phyloP scores from a whole-genome alignment of 2,329 filamentous ascomycete genomes.

The Cercospora sojina region DNA sequence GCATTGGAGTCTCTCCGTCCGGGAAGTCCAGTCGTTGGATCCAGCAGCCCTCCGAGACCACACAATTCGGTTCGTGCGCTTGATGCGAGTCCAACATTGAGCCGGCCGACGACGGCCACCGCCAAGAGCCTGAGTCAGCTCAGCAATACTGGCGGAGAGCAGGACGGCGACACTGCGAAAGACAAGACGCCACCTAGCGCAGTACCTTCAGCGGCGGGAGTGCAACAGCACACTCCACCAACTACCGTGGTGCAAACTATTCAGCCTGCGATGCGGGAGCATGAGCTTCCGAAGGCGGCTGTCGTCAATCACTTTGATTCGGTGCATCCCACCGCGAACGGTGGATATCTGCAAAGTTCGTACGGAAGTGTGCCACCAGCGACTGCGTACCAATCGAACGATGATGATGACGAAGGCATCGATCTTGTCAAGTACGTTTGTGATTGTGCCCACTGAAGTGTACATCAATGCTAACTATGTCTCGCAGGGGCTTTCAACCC shows the following conservation, averaged over 20 bases:
- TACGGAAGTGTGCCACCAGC: conserved; percentile 14
- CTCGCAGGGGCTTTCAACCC: conserved; percentile 49
- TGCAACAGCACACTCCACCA: conserved; percentile 30
- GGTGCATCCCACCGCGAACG: conserved; percentile 18
- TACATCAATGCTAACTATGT: conserved; percentile 18
- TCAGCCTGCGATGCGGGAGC: conserved; percentile 23
- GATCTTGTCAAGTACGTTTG: conserved; percentile 51
- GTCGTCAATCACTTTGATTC: conserved; percentile 26
- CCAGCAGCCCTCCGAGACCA: conserved; percentile 36
- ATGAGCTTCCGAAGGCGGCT: conserved; percentile 25
- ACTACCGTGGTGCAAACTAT: conserved; percentile 25
- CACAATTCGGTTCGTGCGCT: conserved; percentile 24
- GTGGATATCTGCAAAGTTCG: conserved; percentile 2
- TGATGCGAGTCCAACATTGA: conserved; percentile 37
- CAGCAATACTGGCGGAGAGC: conserved; percentile 21
- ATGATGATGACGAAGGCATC: conserved; percentile 47
- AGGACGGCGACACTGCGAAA: conserved; percentile 8
- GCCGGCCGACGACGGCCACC: conserved; percentile 34
- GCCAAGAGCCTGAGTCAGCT: conserved; percentile 37
- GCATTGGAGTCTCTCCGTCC: conserved; percentile 24
- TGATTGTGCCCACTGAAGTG: background rate
- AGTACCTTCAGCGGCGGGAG: conserved; percentile 18
- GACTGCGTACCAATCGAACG: conserved; percentile 36
- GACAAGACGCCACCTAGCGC: conserved; percentile 27
- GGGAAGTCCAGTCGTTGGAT: conserved; percentile 36